A percentile compares a stretch with the other conserved stretches of the same genome.
Conservation (phyloP, 2,329 filamentous ascomycete genomes). For the Hypoxylon rubiginosum region DNA sequence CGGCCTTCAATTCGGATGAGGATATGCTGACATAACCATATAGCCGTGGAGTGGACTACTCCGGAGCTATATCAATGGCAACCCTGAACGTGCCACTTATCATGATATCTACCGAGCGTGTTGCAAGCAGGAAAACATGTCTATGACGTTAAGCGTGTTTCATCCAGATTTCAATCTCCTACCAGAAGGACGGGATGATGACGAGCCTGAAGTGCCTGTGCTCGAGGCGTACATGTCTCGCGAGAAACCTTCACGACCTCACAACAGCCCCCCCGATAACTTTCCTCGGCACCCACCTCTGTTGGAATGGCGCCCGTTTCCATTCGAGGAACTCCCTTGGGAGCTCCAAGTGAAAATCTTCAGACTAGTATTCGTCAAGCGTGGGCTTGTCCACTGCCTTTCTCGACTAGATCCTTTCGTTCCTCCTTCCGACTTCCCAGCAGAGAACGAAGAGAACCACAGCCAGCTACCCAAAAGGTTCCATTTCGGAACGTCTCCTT, state of each 20-base stretch:
- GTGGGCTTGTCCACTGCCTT: slow-evolving; percentile 57
- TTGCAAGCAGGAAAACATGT: slow-evolving; percentile 56
- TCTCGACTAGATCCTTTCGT: slow-evolving; percentile 59
- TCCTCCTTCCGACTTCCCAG: slow-evolving; percentile 40
- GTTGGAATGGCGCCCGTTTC: slow-evolving; percentile 36
- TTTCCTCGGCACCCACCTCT: not conserved
- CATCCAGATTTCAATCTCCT: slow-evolving; percentile 50
- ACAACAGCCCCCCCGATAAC: not conserved
- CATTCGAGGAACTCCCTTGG: slow-evolving; percentile 51
- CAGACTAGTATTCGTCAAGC: slow-evolving; percentile 53
- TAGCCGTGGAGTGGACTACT: slow-evolving; percentile 35
- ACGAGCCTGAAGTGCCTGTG: too few species aligned
- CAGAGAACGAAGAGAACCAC: slow-evolving; percentile 7
- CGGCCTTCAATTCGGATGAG: not conserved
- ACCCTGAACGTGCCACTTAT: slow-evolving; percentile 14
- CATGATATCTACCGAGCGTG: slow-evolving; percentile 42
- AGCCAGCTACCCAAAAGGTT: slow-evolving; percentile 56
- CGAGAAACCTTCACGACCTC: not conserved
- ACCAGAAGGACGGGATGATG: not conserved
- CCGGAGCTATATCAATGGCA: slow-evolving; percentile 5
- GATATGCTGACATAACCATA: slow-evolving; percentile 8
- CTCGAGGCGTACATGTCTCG: not conserved
- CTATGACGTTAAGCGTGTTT: slow-evolving; percentile 13
- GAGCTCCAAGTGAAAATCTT: slow-evolving; percentile 55
- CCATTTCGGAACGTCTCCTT: slow-evolving; percentile 51